Evolutionary conservation across 2,329 filamentous ascomycete genomes (phyloP).

Genomic region (Metarhizium anisopliae): DNA sequence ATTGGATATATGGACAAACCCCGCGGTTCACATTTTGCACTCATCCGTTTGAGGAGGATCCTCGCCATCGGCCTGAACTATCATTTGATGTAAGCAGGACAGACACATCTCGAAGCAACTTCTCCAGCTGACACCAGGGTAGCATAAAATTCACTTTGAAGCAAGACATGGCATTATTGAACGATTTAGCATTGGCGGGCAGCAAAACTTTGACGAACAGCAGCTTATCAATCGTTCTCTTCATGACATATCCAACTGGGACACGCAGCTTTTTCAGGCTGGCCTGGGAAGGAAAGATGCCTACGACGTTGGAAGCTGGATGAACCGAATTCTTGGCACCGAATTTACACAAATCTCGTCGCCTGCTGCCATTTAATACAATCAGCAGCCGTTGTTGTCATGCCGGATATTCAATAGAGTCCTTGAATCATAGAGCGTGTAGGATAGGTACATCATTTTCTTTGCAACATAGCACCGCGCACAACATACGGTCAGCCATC

Average conservation of each 20-base stretch:
- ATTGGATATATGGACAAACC: slow-evolving; percentile 81
- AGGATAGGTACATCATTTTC: slow-evolving; percentile 1
- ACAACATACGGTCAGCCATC: too few relatives aligned
- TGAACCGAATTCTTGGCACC: slow-evolving; percentile 21
- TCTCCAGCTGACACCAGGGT: not conserved
- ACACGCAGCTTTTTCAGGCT: slow-evolving; percentile 12
- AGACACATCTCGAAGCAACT: not conserved
- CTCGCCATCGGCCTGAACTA: slow-evolving; percentile 42
- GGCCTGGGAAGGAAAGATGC: slow-evolving; percentile 16
- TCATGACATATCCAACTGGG: slow-evolving; percentile 19
- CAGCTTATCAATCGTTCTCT: slow-evolving; percentile 3
- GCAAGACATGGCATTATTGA: slow-evolving; percentile 28
- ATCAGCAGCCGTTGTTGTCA: not conserved
- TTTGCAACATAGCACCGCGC: too few relatives aligned
- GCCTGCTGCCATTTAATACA: slow-evolving; percentile 1
- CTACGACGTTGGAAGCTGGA: slow-evolving; percentile 18
- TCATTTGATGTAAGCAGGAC: slow-evolving; percentile 33
- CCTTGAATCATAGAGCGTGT: slow-evolving; percentile 22
- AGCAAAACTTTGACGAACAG: not conserved
- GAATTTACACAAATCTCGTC: slow-evolving; percentile 14
- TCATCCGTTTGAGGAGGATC: slow-evolving; percentile 48
- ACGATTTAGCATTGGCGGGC: slow-evolving; percentile 18
- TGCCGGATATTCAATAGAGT: not conserved
- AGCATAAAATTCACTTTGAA: slow-evolving; percentile 26
- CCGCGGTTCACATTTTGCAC: slow-evolving; percentile 70